Base-by-base conservation (phyloP, 768 basidiomycete genomes). In the Pulveroboletus frians region DNA sequence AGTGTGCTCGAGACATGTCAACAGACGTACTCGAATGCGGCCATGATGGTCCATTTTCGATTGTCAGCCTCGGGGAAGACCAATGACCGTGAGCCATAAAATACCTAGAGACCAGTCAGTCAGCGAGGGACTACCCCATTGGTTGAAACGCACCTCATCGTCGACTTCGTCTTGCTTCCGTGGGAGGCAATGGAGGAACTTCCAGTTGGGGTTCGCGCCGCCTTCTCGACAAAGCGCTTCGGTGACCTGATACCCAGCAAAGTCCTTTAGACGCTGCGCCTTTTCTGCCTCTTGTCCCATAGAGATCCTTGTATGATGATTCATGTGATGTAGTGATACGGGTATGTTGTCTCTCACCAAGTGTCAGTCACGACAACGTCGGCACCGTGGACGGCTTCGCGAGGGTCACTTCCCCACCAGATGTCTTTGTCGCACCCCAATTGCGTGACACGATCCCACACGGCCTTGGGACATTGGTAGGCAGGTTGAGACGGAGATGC, bases 231-330 rank as follows among this genome's bases (percentile, higher is more conserved):
- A 93, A 27, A 98, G 76, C 29, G 79, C 70, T 66, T 97, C 92
- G 2, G 95, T 98, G 42, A 99, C 83, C 63, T 97, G 96, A 68
- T 90, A 99, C 3, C 96, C 94, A 15, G 79, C 55, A 70, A 99
- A 99, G 50, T 91, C 95, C 43, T 79, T 72, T 37, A 95, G 66
- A 14, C 95, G 83, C 57, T 91, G 83, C 29, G 74, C 88, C 55
- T 93, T 92, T 68, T 98, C 93, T 1, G 84, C 87, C 69, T 98
- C 96, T 69, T 96, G 92, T 15, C 96, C 96, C 96, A 99, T 98
- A 2, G 95, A 97, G 55, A 98, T 92, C 93, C 92, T 94, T 2
- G 11, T 13, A 10, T 21, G 15, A 43, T 20, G 15, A 14, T 15
- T 18, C 35, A 43, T 8, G 21, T 5, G 14, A 41, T 20, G 42